Percentiles rank a stretch among this genome's conserved stretches.
Evolutionary conservation across 192 early-diverging fungal species (phyloP).

Genomic region (Umbelopsis isabellina): DNA sequence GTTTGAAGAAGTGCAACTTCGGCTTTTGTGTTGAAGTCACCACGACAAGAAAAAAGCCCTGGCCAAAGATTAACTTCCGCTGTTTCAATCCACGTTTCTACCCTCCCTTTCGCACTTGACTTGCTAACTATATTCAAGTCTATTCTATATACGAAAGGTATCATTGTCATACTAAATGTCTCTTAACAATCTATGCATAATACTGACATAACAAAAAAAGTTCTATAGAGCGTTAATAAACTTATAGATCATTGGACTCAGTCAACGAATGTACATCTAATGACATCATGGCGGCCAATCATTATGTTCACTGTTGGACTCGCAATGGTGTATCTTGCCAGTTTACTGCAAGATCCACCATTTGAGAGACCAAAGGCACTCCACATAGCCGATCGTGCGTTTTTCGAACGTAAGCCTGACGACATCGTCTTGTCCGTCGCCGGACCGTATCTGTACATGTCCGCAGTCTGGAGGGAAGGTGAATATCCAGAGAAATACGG

Average conservation of each 20-base stretch:
- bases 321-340: constrained; percentile 34
- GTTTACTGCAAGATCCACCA: constrained; percentile 38
- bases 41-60: no score
- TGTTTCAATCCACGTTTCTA: no score
- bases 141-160: no score
- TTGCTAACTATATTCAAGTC: no score
- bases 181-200: no score
- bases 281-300: constrained; percentile 42
- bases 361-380: constrained; percentile 32
- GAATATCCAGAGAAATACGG: constrained; percentile 11
- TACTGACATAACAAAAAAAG: no score
- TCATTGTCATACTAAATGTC: no score
- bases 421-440: constrained; percentile 21
- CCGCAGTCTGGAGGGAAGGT: constrained; percentile 27
- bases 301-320: constrained; percentile 31
- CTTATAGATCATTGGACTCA: neutral
- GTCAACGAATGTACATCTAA: neutral
- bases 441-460: constrained; percentile 32
- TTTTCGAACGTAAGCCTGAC: constrained; percentile 9
- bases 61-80: no score
- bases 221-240: no score
- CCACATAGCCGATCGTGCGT: neutral
- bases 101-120: no score
- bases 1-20: no score
- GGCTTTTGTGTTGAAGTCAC: no score